Evolutionary conservation across 345 rosid genomes (phyloP), one percentile per base, ranked within the genome.

Genomic region (Rhizophora mangle): DNA sequence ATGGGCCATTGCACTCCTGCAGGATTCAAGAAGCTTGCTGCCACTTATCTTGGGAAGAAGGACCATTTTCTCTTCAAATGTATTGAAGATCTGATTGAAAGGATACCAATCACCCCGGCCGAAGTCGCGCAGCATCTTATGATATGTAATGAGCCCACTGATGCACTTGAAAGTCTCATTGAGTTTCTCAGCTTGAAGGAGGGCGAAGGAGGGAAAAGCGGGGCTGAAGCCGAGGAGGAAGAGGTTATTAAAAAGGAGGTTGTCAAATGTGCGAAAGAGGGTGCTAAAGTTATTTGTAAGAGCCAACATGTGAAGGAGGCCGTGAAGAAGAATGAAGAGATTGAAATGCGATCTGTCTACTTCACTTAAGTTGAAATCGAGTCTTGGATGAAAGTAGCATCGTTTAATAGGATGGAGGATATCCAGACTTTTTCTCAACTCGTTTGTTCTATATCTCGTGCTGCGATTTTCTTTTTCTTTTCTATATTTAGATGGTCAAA

Each of bases 91-190:
- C 56, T 76, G 13, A 70, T 76, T 19, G 52, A 52, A 8, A 70
- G 31, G 1, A 61, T 20, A 19, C 11, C 43, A 2, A 24, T 60
- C 2, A 76, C 79, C 18, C 79, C 74, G 21, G 79, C 78, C 0
- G 74, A 69, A 51, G 74, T 65, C 2, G 78, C 78, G 2, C 70
- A 75, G 46, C 78, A 69, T 0, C 78, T 75, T 18, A 75, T 69
- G 78, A 69, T 29, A 36, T 21, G 53, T 22, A 64, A 36, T 5
- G 62, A 58, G 1, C 78, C 78, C 31, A 30, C 6, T 3, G 36
- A 32, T 55, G 68, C 72, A 15, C 74, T 75, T 20, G 56, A 75
- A n/a, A 36, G 74, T 36, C 66, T 75, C 7, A 59, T 75, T 3
- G 66, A 69, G 46, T 69, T 64, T 19, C 26, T 75, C 30, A 36